Percentiles rank a stretch among this genome's conserved stretches.
Conservation (phyloP, 2,329 filamentous ascomycete species). For the Chaetomium sp. region DNA sequence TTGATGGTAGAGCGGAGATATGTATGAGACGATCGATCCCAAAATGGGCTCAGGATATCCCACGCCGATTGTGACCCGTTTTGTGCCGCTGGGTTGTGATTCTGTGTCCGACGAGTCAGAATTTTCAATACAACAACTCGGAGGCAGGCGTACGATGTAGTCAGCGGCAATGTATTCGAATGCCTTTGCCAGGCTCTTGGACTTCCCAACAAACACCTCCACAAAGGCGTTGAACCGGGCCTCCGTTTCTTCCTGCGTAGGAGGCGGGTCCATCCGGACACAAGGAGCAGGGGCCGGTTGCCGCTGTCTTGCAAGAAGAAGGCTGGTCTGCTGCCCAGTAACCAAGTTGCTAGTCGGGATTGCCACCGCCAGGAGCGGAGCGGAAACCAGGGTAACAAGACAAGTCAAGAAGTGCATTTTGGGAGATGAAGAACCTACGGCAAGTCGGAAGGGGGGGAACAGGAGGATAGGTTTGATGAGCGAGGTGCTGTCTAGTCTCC, state of each 20-base stretch:
- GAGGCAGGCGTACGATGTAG: constrained; percentile 27
- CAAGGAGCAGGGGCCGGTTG: constrained; percentile 23
- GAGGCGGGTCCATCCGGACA: constrained; percentile 22
- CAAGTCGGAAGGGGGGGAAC: background rate
- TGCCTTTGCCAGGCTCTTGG: constrained; percentile 27
- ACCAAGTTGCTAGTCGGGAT: constrained; percentile 1
- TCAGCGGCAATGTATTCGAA: constrained; percentile 30
- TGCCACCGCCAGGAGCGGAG: constrained; percentile 15
- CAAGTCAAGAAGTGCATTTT: constrained; percentile 2
- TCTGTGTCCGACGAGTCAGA: constrained; percentile 11
- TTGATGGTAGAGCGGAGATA: constrained; percentile 25
- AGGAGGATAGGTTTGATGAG: background rate
- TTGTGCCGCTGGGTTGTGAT: constrained; percentile 27
- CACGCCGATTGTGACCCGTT: constrained; percentile 27
- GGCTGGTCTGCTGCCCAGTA: background rate
- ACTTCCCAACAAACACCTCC: constrained; percentile 26
- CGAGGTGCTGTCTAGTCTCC: background rate
- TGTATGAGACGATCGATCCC: constrained; percentile 13
- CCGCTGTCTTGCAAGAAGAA: constrained; percentile 5
- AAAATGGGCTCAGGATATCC: constrained; percentile 26
- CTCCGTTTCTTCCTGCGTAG: constrained; percentile 22
- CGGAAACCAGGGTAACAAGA: constrained; percentile 5
- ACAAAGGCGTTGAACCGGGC: constrained; percentile 27
- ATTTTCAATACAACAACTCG: background rate
- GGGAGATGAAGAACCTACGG: background rate